Conservation (phyloP, 306 rosid genomes). For the Clitoria ternatea region DNA sequence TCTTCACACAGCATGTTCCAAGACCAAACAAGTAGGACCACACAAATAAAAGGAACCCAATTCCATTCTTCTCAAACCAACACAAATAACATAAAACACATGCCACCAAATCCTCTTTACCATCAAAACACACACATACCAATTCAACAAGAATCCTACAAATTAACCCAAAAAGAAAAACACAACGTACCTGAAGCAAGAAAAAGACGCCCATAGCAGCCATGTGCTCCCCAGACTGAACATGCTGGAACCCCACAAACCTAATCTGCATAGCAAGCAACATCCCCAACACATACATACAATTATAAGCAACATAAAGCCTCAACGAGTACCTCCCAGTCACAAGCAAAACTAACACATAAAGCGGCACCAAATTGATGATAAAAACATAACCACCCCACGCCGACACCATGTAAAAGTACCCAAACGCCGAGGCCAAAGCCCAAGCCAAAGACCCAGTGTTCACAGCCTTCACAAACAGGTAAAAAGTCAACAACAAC, state of each 20-base stretch:
- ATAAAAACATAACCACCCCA: slow-evolving; percentile 99
- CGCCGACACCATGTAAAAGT: slow-evolving; percentile 97
- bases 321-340: slow-evolving; percentile 92
- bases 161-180: too few relatives aligned
- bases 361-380: slow-evolving; percentile 79
- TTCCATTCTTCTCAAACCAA: too few relatives aligned
- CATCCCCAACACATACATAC: slow-evolving; percentile 92
- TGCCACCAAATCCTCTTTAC: too few relatives aligned
- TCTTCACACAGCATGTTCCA: too few relatives aligned
- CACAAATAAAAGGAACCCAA: too few relatives aligned
- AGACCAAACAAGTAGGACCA: too few relatives aligned
- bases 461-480: slow-evolving; percentile 93
- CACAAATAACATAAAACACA: too few relatives aligned
- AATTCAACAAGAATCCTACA: too few relatives aligned
- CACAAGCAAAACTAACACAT: slow-evolving; percentile 78
- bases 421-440: slow-evolving; percentile 85
- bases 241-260: slow-evolving; percentile 97
- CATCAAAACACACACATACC: too few relatives aligned
- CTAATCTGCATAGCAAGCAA: slow-evolving; percentile 98
- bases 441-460: slow-evolving; percentile 96
- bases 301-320: slow-evolving; percentile 86
- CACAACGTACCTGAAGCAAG: slow-evolving; percentile 73
- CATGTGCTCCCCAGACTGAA: slow-evolving; percentile 99
- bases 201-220: slow-evolving; percentile 99
- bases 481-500: slow-evolving; percentile 65